Percentiles rank a stretch among this genome's conserved stretches.
These are phyloP conservation scores for Cutaneotrichosporon sp. DNA, from an alignment of 1,284 basidiomycete genomes.

Conservation along the genomic window DNA sequence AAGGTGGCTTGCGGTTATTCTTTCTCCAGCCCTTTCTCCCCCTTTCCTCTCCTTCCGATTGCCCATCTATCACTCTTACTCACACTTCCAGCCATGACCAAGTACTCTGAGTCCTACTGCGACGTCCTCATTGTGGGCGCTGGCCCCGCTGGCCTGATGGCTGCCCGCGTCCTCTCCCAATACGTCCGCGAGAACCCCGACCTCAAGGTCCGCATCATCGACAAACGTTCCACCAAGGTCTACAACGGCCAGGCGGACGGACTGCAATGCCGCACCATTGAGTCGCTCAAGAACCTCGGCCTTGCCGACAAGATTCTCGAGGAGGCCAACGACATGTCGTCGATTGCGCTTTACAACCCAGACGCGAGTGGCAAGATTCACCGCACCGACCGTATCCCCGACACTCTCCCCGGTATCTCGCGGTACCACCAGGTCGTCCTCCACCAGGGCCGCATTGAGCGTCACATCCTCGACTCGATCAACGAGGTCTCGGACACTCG, in stretches of 20 bases:
- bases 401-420: slow-evolving; percentile 19
- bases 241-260: slow-evolving; percentile 23
- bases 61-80: background rate
- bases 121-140: slow-evolving; percentile 29
- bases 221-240: slow-evolving; percentile 23
- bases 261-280: slow-evolving; percentile 18
- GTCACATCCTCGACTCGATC: slow-evolving; percentile 23
- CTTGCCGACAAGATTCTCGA: slow-evolving; percentile 15
- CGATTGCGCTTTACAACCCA: slow-evolving; percentile 22
- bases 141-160: slow-evolving; percentile 22
- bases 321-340: slow-evolving; percentile 18
- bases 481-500: slow-evolving; percentile 15
- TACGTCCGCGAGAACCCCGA: slow-evolving; percentile 18
- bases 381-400: slow-evolving; percentile 23
- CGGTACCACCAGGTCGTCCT: slow-evolving; percentile 19
- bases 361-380: slow-evolving; percentile 17
- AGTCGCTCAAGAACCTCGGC: slow-evolving; percentile 19
- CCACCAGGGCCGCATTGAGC: slow-evolving; percentile 25
- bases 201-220: slow-evolving; percentile 24
- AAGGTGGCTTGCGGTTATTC: background rate
- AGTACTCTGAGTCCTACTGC: slow-evolving; percentile 19
- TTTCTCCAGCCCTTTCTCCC: background rate
- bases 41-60: too few relatives aligned
- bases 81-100: slow-evolving; percentile 12
- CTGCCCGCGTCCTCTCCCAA: slow-evolving; percentile 16